These are phyloP conservation scores for Amylocystis lapponica DNA, from an alignment of 768 basidiomycete species.

Conservation along the genomic window DNA sequence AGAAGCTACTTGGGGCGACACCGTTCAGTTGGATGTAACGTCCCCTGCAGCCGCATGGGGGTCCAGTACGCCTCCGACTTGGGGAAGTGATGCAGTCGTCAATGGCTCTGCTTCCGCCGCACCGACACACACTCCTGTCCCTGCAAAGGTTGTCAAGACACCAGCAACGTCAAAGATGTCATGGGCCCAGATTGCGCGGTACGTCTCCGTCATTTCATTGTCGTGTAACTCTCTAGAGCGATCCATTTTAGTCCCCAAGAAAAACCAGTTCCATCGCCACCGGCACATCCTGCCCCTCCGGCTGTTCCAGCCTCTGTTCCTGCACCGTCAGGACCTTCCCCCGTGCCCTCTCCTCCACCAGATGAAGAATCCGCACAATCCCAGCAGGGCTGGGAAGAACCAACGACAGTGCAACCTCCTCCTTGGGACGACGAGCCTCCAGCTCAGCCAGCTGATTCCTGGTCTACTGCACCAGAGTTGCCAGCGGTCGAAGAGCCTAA, in stretches of 20 bases:
- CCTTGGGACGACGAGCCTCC: slow-evolving; percentile 34
- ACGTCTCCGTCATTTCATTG: slow-evolving; percentile 19
- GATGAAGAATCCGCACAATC: slow-evolving; percentile 14
- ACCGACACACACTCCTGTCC: slow-evolving; percentile 28
- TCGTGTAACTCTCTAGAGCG: background rate
- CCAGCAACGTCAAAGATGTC: slow-evolving; percentile 75
- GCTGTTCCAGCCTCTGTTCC: slow-evolving; percentile 20
- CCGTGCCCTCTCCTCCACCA: slow-evolving; percentile 13
- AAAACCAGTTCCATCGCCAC: slow-evolving; percentile 46
- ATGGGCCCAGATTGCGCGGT: slow-evolving; percentile 85
- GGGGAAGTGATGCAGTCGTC: slow-evolving; percentile 21
- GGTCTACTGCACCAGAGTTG: slow-evolving; percentile 15
- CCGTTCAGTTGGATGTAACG: slow-evolving; percentile 26
- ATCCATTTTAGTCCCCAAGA: slow-evolving; percentile 49
- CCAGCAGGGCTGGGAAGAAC: slow-evolving; percentile 29
- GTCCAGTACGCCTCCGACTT: slow-evolving; percentile 22
- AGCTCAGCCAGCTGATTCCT: slow-evolving; percentile 5
- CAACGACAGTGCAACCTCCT: slow-evolving; percentile 29
- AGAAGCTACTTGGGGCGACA: background rate
- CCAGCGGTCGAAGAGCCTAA: slow-evolving; percentile 9
- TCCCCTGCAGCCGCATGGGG: slow-evolving; percentile 25
- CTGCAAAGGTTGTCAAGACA: slow-evolving; percentile 36
- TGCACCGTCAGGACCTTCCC: slow-evolving; percentile 7
- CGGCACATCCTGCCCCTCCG: slow-evolving; percentile 17
- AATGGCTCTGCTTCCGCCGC: slow-evolving; percentile 23